Conservation (phyloP, 169 alveolate species). For the Perkinsus olseni region DNA sequence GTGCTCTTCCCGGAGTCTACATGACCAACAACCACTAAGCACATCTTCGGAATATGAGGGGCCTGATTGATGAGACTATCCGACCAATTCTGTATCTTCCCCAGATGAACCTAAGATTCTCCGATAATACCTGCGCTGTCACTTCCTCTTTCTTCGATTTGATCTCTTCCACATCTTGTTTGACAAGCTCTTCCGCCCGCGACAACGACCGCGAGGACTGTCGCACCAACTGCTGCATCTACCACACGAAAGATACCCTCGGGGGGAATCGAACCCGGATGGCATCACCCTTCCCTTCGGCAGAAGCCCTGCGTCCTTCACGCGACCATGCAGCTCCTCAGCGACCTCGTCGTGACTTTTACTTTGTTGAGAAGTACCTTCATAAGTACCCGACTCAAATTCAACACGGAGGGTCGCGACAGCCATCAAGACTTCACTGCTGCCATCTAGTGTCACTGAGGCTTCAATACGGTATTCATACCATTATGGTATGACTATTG, state of each 20-base stretch:
- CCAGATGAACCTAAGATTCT: neutral
- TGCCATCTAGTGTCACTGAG: too few species aligned
- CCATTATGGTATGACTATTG: too few species aligned
- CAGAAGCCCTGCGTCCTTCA: neutral
- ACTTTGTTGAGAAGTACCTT: neutral
- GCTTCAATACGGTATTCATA: too few species aligned
- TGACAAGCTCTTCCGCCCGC: neutral
- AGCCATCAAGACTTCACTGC: too few species aligned
- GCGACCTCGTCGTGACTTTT: neutral
- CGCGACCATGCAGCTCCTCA: neutral
- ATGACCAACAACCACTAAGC: slow-evolving; percentile 79
- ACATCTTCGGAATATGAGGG: slow-evolving; percentile 1
- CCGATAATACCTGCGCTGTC: neutral
- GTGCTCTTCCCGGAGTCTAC: slow-evolving; percentile 87
- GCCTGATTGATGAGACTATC: neutral
- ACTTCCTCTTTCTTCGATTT: neutral
- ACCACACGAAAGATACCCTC: neutral
- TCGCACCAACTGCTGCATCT: neutral
- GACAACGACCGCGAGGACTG: neutral
- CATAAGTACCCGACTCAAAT: neutral
- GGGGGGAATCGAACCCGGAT: neutral
- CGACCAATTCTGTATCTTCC: neutral
- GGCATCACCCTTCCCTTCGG: neutral
- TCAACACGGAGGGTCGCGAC: neutral
- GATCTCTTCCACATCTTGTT: neutral